Percentiles rank a stretch among this genome's conserved stretches.
These are phyloP conservation scores for Mikania micrantha DNA, from an alignment of 129 eudicot species.

Conservation along the genomic window DNA sequence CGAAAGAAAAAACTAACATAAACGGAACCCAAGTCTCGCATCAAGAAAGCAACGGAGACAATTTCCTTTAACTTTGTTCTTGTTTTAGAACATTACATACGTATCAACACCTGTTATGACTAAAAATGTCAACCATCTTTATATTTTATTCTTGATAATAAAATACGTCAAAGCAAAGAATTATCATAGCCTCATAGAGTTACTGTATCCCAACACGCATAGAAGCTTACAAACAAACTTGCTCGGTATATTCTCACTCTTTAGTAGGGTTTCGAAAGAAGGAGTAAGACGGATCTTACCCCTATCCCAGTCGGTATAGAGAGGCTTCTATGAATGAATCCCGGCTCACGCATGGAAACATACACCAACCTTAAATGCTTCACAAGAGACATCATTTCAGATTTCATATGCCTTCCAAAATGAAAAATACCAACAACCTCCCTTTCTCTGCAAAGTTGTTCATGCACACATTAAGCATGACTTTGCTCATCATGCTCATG, in stretches of 20 bases:
- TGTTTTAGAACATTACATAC: conserved; percentile 1
- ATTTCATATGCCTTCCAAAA: conserved; percentile 9
- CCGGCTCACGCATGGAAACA: no score
- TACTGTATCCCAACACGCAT: conserved; percentile 18
- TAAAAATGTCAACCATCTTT: conserved; percentile 1
- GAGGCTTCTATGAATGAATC: no score
- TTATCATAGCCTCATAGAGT: background rate
- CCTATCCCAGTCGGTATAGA: no score
- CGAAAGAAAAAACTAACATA: no score
- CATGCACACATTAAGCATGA: conserved; percentile 38
- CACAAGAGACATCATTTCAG: conserved; percentile 12
- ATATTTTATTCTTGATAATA: background rate
- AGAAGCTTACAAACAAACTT: no score
- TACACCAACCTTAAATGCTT: conserved; percentile 13
- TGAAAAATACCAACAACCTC: conserved; percentile 17
- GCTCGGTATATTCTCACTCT: no score
- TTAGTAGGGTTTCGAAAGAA: no score
- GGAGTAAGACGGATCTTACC: no score
- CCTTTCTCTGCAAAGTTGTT: conserved; percentile 31
- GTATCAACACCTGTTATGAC: background rate
- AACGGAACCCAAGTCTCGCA: no score
- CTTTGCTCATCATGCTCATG: conserved; percentile 15
- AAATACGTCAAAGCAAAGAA: conserved; percentile 1
- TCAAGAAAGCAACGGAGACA: no score
- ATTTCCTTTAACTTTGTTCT: background rate